Base-by-base conservation (phyloP, 148 eudicot species). In the Dysphania ambrosioides region DNA sequence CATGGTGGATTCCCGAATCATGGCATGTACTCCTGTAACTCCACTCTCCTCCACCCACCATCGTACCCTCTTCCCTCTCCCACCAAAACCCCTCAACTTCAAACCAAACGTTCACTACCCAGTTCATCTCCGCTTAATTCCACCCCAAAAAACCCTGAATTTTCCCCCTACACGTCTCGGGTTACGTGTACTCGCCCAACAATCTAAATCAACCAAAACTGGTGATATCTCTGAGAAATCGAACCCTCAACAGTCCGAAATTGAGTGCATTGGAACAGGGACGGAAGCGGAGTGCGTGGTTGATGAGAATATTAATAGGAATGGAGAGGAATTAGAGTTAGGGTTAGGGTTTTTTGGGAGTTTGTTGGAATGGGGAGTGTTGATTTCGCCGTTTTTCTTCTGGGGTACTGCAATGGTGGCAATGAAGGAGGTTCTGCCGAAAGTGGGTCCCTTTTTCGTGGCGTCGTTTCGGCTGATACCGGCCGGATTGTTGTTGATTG, bases 391-490 rank as follows among this genome's bases (percentile, higher is more conserved):
- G 0, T 92, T 95, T 70, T 92, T 95, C 91, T 95, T 95, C 77
- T 95, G 99, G 99, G 99, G 99, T 1, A 95, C 99, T 51, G 92
- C 99, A 12, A 92, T 95, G 99, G 99, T 95, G 75, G 99, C 99
- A 0, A 95, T 95, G 99, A 95, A 95, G 83, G 93, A 87, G 71
- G 92, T 95, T 51, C 77, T 92, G 82, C 99, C 97, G 2, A 90
- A 86, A 72, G 80, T 91, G 16, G 99, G 99, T 0, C 96, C 96
- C 0, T 88, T 92, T 31, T 86, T 87, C 30, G 87, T 95, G 0
- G 80, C 99, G 2, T 71, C 96, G 5, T 90, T 95, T 63, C 79
- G 97, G 72, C 74, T 95, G 13, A 82, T 95, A 75, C 99, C 99
- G 9, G 92, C 99, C 0, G 99, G 99, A 23, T 31, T 89, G 71